These are phyloP conservation scores for Nakazawaea anatomiae DNA, from an alignment of 805 yeast species.

Conservation along the genomic window DNA sequence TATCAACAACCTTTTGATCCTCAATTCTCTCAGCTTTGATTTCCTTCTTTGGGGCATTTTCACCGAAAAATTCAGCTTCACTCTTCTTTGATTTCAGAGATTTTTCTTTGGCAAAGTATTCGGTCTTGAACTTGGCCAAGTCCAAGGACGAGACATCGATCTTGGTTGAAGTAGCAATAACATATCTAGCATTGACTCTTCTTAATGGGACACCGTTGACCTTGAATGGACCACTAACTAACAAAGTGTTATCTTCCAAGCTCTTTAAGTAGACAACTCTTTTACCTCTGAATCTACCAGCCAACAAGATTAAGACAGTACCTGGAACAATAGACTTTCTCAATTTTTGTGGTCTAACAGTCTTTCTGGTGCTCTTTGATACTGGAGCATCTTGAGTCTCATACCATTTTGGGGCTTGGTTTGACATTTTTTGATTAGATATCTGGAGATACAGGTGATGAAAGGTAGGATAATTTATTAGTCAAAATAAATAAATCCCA, in stretches of 20 bases:
- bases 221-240: slow-evolving; percentile 98
- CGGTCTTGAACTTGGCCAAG: slow-evolving; percentile 85
- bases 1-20: slow-evolving; percentile 94
- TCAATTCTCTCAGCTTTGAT: slow-evolving; percentile 90
- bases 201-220: slow-evolving; percentile 99
- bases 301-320: slow-evolving; percentile 92
- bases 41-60: slow-evolving; percentile 71
- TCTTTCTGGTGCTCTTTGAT: slow-evolving; percentile 86
- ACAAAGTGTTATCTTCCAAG: slow-evolving; percentile 95
- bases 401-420: slow-evolving; percentile 83
- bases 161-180: slow-evolving; percentile 96
- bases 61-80: slow-evolving; percentile 88
- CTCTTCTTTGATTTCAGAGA: slow-evolving; percentile 74
- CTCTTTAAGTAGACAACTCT: slow-evolving; percentile 97
- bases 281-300: slow-evolving; percentile 99
- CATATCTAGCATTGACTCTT: slow-evolving; percentile 98
- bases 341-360: slow-evolving; percentile 88
- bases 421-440: slow-evolving; percentile 18
- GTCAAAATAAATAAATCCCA: neutral
- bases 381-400: slow-evolving; percentile 87
- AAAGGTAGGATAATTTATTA: neutral
- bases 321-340: slow-evolving; percentile 97
- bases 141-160: slow-evolving; percentile 74
- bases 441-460: neutral
- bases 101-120: slow-evolving; percentile 96